Evolutionary conservation across 2,329 filamentous ascomycete genomes (phyloP).

Genomic region (Penicillium sp.): DNA sequence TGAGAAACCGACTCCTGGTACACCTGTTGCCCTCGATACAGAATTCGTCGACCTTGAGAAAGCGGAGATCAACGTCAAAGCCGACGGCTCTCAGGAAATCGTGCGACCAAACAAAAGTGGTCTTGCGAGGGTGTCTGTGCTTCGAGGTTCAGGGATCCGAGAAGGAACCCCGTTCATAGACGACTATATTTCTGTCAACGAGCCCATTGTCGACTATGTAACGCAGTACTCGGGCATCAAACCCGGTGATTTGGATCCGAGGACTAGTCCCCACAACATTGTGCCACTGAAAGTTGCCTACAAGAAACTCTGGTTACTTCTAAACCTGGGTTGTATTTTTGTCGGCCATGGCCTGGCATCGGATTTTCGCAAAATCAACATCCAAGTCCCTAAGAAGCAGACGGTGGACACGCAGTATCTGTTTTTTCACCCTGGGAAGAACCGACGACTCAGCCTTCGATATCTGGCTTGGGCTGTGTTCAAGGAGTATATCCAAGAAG

Average conservation of each 20-base stretch:
- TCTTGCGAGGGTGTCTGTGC: constrained; percentile 88
- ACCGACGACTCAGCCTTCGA: constrained; percentile 86
- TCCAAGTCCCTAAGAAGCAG: constrained; percentile 87
- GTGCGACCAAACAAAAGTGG: constrained; percentile 90
- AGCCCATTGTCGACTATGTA: constrained; percentile 92
- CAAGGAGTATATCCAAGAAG: constrained; percentile 90
- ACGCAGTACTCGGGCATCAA: constrained; percentile 94
- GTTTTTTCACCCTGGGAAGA: constrained; percentile 79
- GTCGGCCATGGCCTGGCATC: constrained; percentile 91
- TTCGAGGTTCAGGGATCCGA: constrained; percentile 75
- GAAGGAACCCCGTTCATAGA: constrained; percentile 92
- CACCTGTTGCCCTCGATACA: constrained; percentile 87
- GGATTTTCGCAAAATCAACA: constrained; percentile 98
- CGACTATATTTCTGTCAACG: constrained; percentile 91
- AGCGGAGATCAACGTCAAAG: constrained; percentile 94
- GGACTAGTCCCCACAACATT: constrained; percentile 78
- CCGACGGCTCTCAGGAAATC: constrained; percentile 88
- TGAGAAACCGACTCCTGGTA: constrained; percentile 73
- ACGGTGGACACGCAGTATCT: constrained; percentile 93
- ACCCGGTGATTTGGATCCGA: constrained; percentile 79
- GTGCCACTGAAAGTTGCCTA: constrained; percentile 89
- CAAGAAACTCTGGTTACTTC: constrained; percentile 95
- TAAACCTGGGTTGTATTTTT: constrained; percentile 93
- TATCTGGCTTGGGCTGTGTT: constrained; percentile 92
- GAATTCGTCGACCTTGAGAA: constrained; percentile 94